These are phyloP conservation scores for Ophiostoma montium DNA, from an alignment of 2,329 filamentous ascomycete species.

Conservation along the genomic window DNA sequence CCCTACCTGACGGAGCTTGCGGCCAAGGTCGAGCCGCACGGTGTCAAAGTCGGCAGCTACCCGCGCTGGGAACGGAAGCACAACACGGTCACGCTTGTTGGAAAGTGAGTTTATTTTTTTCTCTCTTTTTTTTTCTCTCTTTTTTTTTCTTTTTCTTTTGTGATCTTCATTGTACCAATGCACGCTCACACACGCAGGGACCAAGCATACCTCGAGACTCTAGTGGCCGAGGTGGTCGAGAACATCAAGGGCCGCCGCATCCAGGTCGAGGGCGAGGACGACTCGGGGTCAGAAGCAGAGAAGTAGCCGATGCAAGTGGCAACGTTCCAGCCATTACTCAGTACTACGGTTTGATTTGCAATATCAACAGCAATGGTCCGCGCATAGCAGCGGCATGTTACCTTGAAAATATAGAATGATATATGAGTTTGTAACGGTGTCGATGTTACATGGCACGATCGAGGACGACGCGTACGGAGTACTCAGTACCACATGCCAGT, in stretches of 20 bases:
- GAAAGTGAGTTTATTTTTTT: conserved; percentile 27
- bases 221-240: conserved; percentile 64
- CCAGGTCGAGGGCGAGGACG: conserved; percentile 55
- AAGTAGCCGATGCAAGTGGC: background rate
- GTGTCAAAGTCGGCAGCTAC: conserved; percentile 91
- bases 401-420: too few species aligned
- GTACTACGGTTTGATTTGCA: too few species aligned
- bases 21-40: conserved; percentile 53
- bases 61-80: conserved; percentile 76
- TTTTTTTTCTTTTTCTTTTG: background rate
- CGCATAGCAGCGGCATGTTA: too few species aligned
- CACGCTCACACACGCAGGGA: conserved; percentile 35
- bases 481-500: too few species aligned
- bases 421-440: too few species aligned
- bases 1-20: conserved; percentile 71
- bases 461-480: too few species aligned
- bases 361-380: too few species aligned
- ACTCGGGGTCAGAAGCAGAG: conserved; percentile 32
- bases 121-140: background rate
- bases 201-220: conserved; percentile 58
- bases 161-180: too few species aligned
- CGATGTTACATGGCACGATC: too few species aligned
- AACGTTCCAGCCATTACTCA: too few species aligned
- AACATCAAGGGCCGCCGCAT: conserved; percentile 63
- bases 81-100: conserved; percentile 85